Percentiles rank a stretch among this genome's conserved stretches.
phyloP scores from a whole-genome alignment of 176 grass and related monocot genomes.

The Oryza nivara region DNA sequence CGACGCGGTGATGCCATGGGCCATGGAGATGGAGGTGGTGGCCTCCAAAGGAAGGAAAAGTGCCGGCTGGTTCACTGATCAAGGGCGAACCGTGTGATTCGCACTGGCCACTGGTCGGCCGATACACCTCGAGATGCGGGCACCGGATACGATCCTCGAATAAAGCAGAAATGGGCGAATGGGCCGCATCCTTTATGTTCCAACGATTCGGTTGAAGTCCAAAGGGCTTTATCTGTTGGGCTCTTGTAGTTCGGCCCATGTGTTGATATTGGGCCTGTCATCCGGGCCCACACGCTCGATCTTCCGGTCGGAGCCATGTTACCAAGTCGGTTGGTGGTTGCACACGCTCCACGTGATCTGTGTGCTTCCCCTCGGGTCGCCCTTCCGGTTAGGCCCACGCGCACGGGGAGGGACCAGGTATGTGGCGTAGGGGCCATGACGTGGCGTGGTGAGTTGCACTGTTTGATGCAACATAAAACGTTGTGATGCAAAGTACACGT shows the following conservation, averaged over 20 bases:
- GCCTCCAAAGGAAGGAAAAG: no score
- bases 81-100: no score
- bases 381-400: background rate
- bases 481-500: no score
- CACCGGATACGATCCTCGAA: background rate
- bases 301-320: background rate
- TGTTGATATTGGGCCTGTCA: background rate
- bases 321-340: background rate
- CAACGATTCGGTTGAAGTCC: background rate
- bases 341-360: background rate
- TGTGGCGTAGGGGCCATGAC: background rate
- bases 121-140: background rate
- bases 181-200: background rate
- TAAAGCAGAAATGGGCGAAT: background rate
- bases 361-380: no score
- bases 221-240: background rate
- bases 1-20: no score
- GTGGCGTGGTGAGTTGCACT: no score
- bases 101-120: no score
- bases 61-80: no score
- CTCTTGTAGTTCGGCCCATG: background rate
- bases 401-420: background rate
- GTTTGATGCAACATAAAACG: no score
- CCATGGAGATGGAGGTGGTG: no score
- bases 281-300: background rate